These are phyloP conservation scores for Calvatia gigantea DNA, from an alignment of 768 basidiomycete genomes.

Conservation along the genomic window DNA sequence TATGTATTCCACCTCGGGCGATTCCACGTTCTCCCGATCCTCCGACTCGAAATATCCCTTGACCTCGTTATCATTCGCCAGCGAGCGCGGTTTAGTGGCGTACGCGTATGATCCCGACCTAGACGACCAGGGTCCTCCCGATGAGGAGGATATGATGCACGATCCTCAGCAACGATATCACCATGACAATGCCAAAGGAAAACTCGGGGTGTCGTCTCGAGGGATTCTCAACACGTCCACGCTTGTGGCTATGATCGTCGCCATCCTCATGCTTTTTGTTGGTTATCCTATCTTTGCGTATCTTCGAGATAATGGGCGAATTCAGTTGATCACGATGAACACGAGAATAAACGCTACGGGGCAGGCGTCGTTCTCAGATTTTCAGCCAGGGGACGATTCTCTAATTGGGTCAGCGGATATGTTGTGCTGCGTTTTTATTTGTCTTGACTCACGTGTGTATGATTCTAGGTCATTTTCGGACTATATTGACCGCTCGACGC, in stretches of 20 bases:
- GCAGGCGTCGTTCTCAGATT: conserved; percentile 37
- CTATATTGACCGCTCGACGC: conserved; percentile 68
- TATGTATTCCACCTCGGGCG: conserved; percentile 25
- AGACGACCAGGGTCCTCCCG: conserved; percentile 34
- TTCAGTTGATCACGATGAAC: conserved; percentile 49
- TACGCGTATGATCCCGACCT: conserved; percentile 60
- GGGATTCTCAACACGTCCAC: conserved; percentile 57
- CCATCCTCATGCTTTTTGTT: conserved; percentile 68
- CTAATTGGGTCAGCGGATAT: not conserved
- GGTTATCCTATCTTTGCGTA: conserved; percentile 65
- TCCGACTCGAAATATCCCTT: conserved; percentile 30
- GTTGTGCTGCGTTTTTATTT: not conserved
- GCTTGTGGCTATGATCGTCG: conserved; percentile 53
- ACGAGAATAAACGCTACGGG: conserved; percentile 62
- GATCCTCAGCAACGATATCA: conserved; percentile 29
- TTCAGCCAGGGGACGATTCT: not conserved
- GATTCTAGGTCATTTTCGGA: not conserved
- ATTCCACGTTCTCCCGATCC: conserved; percentile 23
- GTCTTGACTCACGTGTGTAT: too few species aligned
- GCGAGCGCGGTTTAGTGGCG: conserved; percentile 43
- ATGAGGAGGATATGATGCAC: conserved; percentile 63
- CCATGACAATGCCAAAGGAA: not conserved
- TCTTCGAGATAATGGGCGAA: conserved; percentile 32
- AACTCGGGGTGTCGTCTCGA: not conserved
- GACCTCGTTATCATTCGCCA: not conserved